These are phyloP conservation scores for Saccharomycopsis javanensis DNA, from an alignment of 805 yeast genomes.

Conservation along the genomic window DNA sequence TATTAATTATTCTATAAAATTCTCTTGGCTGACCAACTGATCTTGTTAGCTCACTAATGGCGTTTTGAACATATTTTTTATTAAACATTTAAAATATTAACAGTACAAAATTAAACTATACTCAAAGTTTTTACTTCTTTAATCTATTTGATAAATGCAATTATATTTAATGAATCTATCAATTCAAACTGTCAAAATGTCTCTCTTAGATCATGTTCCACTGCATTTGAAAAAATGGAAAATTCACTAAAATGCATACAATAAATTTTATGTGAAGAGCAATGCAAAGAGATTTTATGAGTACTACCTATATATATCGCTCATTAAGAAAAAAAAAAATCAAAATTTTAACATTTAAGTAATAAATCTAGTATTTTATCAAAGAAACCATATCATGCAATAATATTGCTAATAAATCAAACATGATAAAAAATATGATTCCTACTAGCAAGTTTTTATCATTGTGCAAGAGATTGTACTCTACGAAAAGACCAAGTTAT, in stretches of 20 bases:
- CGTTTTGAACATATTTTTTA: neutral
- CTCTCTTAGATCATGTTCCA: no score
- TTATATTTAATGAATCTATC: no score
- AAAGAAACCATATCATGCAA: no score
- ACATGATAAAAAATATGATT: neutral
- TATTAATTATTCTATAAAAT: conserved; percentile 4
- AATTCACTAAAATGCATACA: neutral
- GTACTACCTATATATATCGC: neutral
- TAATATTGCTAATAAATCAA: neutral
- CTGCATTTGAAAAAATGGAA: no score
- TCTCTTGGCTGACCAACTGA: neutral
- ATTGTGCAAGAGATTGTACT: neutral
- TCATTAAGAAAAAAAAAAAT: neutral
- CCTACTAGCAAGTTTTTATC: neutral
- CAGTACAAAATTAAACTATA: no score
- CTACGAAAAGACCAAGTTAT: conserved; percentile 19
- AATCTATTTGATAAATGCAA: neutral
- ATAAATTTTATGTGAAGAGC: neutral
- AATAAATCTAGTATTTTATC: neutral
- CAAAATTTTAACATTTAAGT: neutral
- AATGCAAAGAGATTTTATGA: no score
- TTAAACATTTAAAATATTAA: neutral
- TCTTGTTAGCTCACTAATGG: neutral
- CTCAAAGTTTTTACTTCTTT: no score
- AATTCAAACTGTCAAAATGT: no score